Base-by-base conservation (phyloP, 2,329 filamentous ascomycete species). In the Pyrenophora tritici-repentis region DNA sequence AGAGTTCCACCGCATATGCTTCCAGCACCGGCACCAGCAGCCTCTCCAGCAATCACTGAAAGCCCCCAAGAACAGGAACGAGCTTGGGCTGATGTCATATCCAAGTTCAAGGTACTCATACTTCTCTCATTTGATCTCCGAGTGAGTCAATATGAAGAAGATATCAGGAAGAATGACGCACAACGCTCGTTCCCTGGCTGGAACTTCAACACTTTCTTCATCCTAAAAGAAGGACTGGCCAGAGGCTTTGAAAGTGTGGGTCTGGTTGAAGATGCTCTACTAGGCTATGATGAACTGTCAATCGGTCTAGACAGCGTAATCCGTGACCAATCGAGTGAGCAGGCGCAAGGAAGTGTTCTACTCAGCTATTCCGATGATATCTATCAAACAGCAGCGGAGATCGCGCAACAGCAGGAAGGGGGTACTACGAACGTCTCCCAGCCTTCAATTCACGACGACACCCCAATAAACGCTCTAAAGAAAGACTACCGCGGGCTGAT, bases 171-270 rank as follows among this genome's bases (percentile, higher is more conserved):
- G 72, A 94, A 92, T 67, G 93, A 97, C 63, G 84, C 87, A 0
- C 92, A 97, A 71, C 83, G 93, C 39, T 86, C 81, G 29, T 76
- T 99, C 14, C 94, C 94, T 0, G 94, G 94, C 0, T 99, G 94
- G 94, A 99, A 99, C 68, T 99, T 99, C 70, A 97, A 94, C 74
- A 99, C 94, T 0, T 99, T 99, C 71, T 99, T 99, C 71, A 92
- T 99, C 13, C 81, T 99, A 7, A 99, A 99, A 68, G 94, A 99
- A 73, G 94, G 94, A 0, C 78, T 99, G 31, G 93, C 94, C 1
- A 84, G 90, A 60, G 95, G 93, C 0, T 96, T 99, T 61, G 95
- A 99, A 73, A 97, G 90, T 68, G 92, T 97, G 3, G 95, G 95
- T 0, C 79, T 99, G 8, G 90, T 97, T 7, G 94, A 99, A 68